Evolutionary conservation across 108 stramenopile genomes (phyloP), one percentile per base, ranked within the genome.

Genomic region (Nitzschia sp.): DNA sequence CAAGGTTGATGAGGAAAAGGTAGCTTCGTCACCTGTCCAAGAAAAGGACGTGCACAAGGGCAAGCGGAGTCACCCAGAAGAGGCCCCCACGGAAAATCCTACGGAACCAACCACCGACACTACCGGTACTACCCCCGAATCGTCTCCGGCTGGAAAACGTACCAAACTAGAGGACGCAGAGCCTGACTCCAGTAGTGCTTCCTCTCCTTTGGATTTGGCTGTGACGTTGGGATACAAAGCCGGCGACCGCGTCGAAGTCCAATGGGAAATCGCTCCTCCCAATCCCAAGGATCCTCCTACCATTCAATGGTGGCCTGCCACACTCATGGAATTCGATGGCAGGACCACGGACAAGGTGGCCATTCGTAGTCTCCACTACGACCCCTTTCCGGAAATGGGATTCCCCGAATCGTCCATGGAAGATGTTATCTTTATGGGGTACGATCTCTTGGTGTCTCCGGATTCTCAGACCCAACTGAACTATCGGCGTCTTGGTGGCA

Each of bases 281-380:
- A 59, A 74, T 42, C 24, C 37, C 34, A 59, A 76, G 29, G 62
- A 65, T 14, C 48, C 63, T 22, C 53, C 59, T 21, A 61, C 51
- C 11, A 53, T 69, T 14, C 11, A 65, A 14, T 86, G 86, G 86
- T 86, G 86, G 86, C 69, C 67, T n/a, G 80, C 77, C 20, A 77
- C 78, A 7, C 63, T 86, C 22, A 41, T 83, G 43, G 51, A 64
- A 38, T 69, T 66, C 43, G 86, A 86, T 69, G 86, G 83, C 6
- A 44, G 76, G 1, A 78, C 76, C 15, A 60, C 64, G 25, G 78
- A 73, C 51, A 57, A 65, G 42, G 82, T 86, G 25, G 79, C 83
- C 22, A 75, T 87, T 53, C 81, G 83, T 10, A 57, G 48, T 9
- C 58, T 84, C 40, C 70, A 72, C 15, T 84, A 87, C 61, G 83